Base-by-base conservation (phyloP, 2,329 filamentous ascomycete genomes). In the Cladosporium sp. region DNA sequence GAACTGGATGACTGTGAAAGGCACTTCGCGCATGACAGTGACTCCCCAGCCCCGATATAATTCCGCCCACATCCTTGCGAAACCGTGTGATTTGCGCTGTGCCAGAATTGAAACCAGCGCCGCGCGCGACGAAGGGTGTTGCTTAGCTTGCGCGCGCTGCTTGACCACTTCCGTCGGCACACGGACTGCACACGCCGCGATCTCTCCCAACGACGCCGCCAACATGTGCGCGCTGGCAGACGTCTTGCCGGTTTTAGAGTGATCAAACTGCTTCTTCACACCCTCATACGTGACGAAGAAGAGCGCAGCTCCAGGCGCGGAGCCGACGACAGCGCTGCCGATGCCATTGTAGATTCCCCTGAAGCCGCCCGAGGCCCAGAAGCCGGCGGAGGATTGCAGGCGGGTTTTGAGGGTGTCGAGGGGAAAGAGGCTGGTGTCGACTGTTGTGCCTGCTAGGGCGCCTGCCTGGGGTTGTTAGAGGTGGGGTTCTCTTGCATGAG, bases 331-430 rank as follows among this genome's bases (percentile, higher is more conserved):
- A 0, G 92, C 92, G 59, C 86, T 90, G 51, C 93, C 94, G 15
- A 99, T 86, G 72, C 94, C 94, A 47, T 90, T 88, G 80, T 99
- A 99, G 68, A 97, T 90, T 62, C 93, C 92, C 51, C 83, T 83
- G 82, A 97, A 92, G 70, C 93, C 93, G 71, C 94, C 93, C 2
- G 88, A 87, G 58, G 88, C 82, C 70, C 90, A 85, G 80, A 96
- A 92, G 73, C 88, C 86, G 59, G 82, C 73, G 50, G 84, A 84
- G 63, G 92, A 91, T 78, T 99, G 94, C 6, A 99, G 90, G 15
- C 94, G 92, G 43, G 95, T 99, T 79, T 99, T 99, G 72, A 99
- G 87, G 0, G 94, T 99, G 83, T 99, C 95, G 81, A 99, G 91
- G 0, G 94, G 94, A 80, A 90, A 99, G 72, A 99, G 90, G 58